Conservation (phyloP, 2,329 filamentous ascomycete genomes). For the Aquanectria penicillioides region DNA sequence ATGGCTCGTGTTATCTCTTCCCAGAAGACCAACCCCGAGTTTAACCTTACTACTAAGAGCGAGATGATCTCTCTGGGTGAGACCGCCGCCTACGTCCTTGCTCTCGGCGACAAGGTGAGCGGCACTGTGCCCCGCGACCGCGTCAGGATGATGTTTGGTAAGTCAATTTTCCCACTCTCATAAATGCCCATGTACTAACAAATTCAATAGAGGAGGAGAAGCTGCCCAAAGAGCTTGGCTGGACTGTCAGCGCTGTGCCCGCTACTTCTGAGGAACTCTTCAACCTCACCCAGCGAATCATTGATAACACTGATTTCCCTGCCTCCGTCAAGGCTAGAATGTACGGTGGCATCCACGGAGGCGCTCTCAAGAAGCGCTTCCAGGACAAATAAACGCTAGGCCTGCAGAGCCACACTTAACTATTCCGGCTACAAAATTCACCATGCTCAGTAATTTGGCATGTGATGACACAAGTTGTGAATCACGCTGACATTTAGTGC, state of each 20-base stretch:
- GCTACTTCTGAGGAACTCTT: neutral
- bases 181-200: neutral
- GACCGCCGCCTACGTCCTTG: slow-evolving; percentile 6
- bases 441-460: too few relatives aligned
- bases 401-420: too few relatives aligned
- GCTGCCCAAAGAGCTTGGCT: slow-evolving; percentile 1
- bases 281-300: neutral
- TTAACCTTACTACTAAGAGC: neutral
- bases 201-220: slow-evolving; percentile 3
- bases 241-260: neutral
- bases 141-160: slow-evolving; percentile 12
- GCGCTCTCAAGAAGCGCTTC: slow-evolving; percentile 29
- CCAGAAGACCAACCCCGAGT: neutral
- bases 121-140: neutral
- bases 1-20: neutral
- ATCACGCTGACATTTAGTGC: too few relatives aligned
- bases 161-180: neutral
- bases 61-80: neutral
- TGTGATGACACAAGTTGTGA: too few relatives aligned
- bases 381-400: too few relatives aligned
- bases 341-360: slow-evolving; percentile 24
- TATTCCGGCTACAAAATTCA: too few relatives aligned
- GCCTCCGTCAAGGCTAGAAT: neutral
- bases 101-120: neutral
- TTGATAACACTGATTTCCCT: neutral